phyloP scores from a whole-genome alignment of 257 asterid species.

The Agastache rugosa region DNA sequence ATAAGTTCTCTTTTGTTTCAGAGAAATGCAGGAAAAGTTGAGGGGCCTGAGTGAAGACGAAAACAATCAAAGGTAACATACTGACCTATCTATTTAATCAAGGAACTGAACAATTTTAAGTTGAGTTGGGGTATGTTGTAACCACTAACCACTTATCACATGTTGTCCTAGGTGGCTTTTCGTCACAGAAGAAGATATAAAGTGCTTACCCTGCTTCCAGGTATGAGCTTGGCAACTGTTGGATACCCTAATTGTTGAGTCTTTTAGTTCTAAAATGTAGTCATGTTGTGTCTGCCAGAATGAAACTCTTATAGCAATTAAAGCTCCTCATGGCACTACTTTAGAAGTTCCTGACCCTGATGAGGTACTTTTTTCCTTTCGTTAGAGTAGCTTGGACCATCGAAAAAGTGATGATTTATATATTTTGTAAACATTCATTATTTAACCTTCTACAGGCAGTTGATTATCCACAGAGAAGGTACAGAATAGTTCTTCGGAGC shows the following conservation, averaged over 20 bases:
- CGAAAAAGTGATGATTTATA: slow-evolving; percentile 9
- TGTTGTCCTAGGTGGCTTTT: slow-evolving; percentile 73
- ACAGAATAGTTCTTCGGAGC: slow-evolving; percentile 81
- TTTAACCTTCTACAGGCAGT: slow-evolving; percentile 62
- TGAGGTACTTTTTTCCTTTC: slow-evolving; percentile 58
- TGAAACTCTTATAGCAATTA: slow-evolving; percentile 90
- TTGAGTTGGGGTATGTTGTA: slow-evolving; percentile 12
- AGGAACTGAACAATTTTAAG: slow-evolving; percentile 13
- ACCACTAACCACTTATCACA: slow-evolving; percentile 4
- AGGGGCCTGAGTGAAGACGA: slow-evolving; percentile 73
- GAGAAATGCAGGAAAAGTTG: slow-evolving; percentile 71
- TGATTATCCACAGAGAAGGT: slow-evolving; percentile 93
- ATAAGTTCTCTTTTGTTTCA: slow-evolving; percentile 41
- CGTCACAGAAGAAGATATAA: slow-evolving; percentile 89
- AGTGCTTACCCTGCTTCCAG: slow-evolving; percentile 86
- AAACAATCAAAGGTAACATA: slow-evolving; percentile 57
- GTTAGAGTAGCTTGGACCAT: slow-evolving; percentile 13
- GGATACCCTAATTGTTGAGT: neutral
- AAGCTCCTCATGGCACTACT: slow-evolving; percentile 98
- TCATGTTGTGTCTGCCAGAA: slow-evolving; percentile 52
- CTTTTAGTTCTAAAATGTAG: slow-evolving; percentile 26
- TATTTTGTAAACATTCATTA: slow-evolving; percentile 8
- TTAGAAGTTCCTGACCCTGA: slow-evolving; percentile 97
- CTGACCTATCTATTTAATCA: slow-evolving; percentile 21
- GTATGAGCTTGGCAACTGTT: slow-evolving; percentile 44